Evolutionary conservation across 2,329 filamentous ascomycete species (phyloP), one percentile per base, ranked within the genome.

Genomic region (Phoma herbarum): DNA sequence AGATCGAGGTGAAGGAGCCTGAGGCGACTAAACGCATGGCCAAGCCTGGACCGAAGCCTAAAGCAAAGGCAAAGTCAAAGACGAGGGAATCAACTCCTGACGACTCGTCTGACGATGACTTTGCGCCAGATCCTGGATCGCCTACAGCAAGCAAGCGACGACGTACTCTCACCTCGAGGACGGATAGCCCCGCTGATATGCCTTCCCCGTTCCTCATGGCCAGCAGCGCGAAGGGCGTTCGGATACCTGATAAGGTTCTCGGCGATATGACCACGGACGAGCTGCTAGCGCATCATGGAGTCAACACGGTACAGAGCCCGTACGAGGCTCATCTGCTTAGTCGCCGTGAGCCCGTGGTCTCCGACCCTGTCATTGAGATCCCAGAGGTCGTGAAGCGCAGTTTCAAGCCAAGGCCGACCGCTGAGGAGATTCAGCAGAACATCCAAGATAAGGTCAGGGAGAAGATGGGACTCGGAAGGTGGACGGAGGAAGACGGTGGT

Each of bases 311-410:
- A 9, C 10, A 11, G 6, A 61, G 54, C 28, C 55, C 51, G 4
- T 64, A 61, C 47, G 33, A 54, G 18, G 43, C 54, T 11, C 64
- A 65, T 50, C 50, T 67, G 4, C 48, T 67, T 2, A 52, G 60
- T 35, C 57, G 64, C 16, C 44, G 52, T 3, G 41, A 57, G 26
- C 57, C 60, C 10, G 26, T 59, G 2, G 28, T 62, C 42, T 48
- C 35, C n/a, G 51, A 56, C 7, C 56, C 61, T 7, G 39, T 51
- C 28, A 59, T 65, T 23, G 6, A 44, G 11, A 56, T 66, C 8
- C 59, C 57, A 25, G 47, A 28, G 16, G 42, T 47, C 18, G 48
- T 65, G 20, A 43, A 41, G 23, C 55, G 57, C 22, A 46, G 56
- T 26, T 66, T 63, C 33, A 54, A 52, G 42, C 54, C 53, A 33